A percentile compares a stretch with the other conserved stretches of the same genome.
These are phyloP conservation scores for Clarireedia homoeocarpa DNA, from an alignment of 2,329 filamentous ascomycete species.

Conservation along the genomic window DNA sequence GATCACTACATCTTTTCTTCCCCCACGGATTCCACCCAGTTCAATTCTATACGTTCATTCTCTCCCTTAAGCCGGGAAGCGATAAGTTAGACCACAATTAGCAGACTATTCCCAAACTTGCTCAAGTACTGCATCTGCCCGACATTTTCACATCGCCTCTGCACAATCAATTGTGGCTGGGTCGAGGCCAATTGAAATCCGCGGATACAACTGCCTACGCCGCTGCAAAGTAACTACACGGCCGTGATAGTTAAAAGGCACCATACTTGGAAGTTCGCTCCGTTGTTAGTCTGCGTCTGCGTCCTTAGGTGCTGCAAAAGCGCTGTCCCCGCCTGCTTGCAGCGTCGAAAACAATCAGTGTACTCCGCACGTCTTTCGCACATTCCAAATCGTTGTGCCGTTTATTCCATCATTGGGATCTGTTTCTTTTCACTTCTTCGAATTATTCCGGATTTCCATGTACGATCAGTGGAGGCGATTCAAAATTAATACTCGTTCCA, in stretches of 20 bases:
- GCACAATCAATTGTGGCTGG: constrained; percentile 1
- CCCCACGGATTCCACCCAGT: no score
- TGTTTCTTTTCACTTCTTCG: neutral
- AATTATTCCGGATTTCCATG: constrained; percentile 1
- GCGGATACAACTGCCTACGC: no score
- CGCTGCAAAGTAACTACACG: no score
- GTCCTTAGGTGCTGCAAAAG: neutral
- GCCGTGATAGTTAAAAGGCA: neutral
- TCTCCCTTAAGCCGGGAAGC: no score
- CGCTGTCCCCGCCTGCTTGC: neutral
- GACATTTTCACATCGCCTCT: no score
- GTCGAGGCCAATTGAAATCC: neutral
- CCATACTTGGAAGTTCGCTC: constrained; percentile 5
- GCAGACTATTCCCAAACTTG: no score
- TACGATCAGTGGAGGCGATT: neutral
- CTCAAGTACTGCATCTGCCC: no score
- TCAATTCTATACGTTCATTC: no score
- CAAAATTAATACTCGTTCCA: neutral
- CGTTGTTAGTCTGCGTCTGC: neutral
- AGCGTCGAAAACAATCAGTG: no score
- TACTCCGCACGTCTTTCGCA: neutral
- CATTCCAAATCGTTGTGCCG: neutral
- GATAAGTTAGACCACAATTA: no score
- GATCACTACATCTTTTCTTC: no score
- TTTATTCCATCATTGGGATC: neutral